These are phyloP conservation scores for Pichia thaimueangensis DNA, from an alignment of 805 yeast genomes.

Conservation along the genomic window DNA sequence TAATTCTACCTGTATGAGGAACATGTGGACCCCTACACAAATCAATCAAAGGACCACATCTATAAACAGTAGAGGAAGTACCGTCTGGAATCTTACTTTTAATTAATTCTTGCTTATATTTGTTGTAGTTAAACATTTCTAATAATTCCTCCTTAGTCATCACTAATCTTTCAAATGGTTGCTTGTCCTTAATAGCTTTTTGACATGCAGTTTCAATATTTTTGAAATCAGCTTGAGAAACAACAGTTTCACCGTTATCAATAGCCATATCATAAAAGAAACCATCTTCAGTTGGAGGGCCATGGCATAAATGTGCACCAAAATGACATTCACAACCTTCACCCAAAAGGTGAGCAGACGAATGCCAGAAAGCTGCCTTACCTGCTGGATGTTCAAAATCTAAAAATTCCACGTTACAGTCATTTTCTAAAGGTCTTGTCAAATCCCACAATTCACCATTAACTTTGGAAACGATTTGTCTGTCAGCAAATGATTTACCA, in stretches of 20 bases:
- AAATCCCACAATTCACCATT: conserved; percentile 92
- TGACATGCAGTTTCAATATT: conserved; percentile 81
- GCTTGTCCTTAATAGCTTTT: conserved; percentile 89
- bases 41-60: conserved; percentile 96
- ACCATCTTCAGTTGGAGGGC: conserved; percentile 98
- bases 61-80: conserved; percentile 90
- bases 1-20: conserved; percentile 94
- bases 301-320: conserved; percentile 88
- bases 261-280: conserved; percentile 95
- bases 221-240: conserved; percentile 77
- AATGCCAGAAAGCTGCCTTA: conserved; percentile 96
- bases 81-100: conserved; percentile 90
- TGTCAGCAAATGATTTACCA: conserved; percentile 82
- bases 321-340: conserved; percentile 96
- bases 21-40: conserved; percentile 97
- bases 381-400: conserved; percentile 95
- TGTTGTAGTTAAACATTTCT: conserved; percentile 91
- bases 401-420: conserved; percentile 64
- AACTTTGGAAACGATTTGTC: conserved; percentile 86
- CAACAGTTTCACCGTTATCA: conserved; percentile 65
- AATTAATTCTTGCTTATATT: conserved; percentile 87
- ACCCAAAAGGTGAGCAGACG: conserved; percentile 96
- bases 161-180: conserved; percentile 87
- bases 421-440: conserved; percentile 83
- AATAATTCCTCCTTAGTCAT: conserved; percentile 87